phyloP scores from a whole-genome alignment of 2,329 filamentous ascomycete species.

The Epicoccum nigrum region DNA sequence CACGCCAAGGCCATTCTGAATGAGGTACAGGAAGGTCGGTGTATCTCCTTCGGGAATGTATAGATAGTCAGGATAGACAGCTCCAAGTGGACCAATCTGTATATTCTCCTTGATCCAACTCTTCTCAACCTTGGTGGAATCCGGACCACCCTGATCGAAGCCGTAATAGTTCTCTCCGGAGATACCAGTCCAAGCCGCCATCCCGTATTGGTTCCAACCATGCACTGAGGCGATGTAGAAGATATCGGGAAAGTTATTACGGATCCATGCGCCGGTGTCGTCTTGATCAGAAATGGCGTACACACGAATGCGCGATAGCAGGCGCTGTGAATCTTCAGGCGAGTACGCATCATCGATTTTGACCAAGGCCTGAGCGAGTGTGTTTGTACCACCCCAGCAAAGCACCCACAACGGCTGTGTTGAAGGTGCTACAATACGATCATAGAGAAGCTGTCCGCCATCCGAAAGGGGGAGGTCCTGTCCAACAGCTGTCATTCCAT shows the following conservation, averaged over 20 bases:
- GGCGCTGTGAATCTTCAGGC: constrained; percentile 42
- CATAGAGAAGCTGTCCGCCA: constrained; percentile 55
- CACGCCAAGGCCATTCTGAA: constrained; percentile 56
- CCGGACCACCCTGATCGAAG: constrained; percentile 57
- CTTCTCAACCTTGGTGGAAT: constrained; percentile 56
- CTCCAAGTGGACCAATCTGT: constrained; percentile 57
- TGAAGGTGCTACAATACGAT: constrained; percentile 47
- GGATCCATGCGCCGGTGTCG: constrained; percentile 63
- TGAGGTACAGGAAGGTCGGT: constrained; percentile 57
- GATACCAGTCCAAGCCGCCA: constrained; percentile 64
- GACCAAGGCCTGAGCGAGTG: constrained; percentile 57
- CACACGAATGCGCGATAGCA: constrained; percentile 42
- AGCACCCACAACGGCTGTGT: constrained; percentile 59
- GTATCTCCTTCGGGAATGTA: constrained; percentile 63
- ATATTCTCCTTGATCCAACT: constrained; percentile 62
- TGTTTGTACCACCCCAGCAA: constrained; percentile 61
- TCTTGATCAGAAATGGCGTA: constrained; percentile 65
- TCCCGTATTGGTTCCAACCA: constrained; percentile 61
- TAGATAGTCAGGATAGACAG: constrained; percentile 52
- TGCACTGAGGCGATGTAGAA: constrained; percentile 64
- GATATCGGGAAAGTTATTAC: constrained; percentile 59
- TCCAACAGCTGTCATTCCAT: constrained; percentile 47
- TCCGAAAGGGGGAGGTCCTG: constrained; percentile 47
- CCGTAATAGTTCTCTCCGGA: constrained; percentile 56
- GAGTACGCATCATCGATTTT: constrained; percentile 44